phyloP scores from a whole-genome alignment of 306 rosid species.

The Dryas alaskensis region DNA sequence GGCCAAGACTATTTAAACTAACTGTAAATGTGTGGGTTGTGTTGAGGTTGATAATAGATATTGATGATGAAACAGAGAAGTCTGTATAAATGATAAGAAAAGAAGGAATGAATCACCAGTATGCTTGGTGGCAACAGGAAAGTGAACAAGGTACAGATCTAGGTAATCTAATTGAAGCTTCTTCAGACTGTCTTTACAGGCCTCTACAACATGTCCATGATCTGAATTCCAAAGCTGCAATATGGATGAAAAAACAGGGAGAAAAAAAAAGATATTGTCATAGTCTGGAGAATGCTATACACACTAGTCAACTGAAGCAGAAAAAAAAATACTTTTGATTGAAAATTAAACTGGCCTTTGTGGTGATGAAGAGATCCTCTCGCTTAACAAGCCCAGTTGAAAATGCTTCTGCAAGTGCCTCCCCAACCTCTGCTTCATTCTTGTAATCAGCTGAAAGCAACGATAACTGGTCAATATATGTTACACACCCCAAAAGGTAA shows the following conservation, averaged over 20 bases:
- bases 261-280: constrained; percentile 1
- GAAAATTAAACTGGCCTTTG: constrained; percentile 51
- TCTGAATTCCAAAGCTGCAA: constrained; percentile 83
- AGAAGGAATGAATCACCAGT: constrained; percentile 39
- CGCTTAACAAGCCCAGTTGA: constrained; percentile 67
- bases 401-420: constrained; percentile 72
- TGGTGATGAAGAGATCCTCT: constrained; percentile 81
- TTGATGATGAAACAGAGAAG: neutral
- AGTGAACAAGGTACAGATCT: constrained; percentile 72
- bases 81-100: neutral
- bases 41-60: no score
- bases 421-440: constrained; percentile 85
- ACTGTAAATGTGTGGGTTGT: no score
- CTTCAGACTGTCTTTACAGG: constrained; percentile 72
- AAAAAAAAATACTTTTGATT: neutral
- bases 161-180: constrained; percentile 65
- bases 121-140: constrained; percentile 60
- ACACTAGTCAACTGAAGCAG: neutral
- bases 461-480: constrained; percentile 18
- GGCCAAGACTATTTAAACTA: no score
- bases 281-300: neutral
- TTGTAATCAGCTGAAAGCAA: constrained; percentile 66
- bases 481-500: neutral
- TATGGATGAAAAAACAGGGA: neutral
- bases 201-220: constrained; percentile 75